Evolutionary conservation across 257 asterid genomes (phyloP).

Genomic region (Ilex asprella): DNA sequence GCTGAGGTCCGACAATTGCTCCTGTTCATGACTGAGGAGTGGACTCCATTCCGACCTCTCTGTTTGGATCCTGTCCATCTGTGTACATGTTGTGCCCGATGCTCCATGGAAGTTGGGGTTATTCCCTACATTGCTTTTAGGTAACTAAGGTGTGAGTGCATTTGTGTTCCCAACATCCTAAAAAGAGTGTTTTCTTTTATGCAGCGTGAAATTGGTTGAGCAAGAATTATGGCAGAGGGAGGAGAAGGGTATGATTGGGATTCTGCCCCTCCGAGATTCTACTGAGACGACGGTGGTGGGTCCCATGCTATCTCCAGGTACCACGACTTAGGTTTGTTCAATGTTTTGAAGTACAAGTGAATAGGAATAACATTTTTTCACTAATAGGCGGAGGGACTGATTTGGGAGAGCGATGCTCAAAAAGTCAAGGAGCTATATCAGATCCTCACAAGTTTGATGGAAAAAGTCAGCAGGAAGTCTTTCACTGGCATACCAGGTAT

Average conservation of each 20-base stretch:
- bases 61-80: too few species aligned
- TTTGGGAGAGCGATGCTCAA: conserved; percentile 40
- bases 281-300: conserved; percentile 47
- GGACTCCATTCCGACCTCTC: too few species aligned
- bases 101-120: too few species aligned
- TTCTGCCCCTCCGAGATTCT: conserved; percentile 89
- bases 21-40: too few species aligned
- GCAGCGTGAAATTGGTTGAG: conserved; percentile 93
- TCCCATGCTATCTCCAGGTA: conserved; percentile 56
- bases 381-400: conserved; percentile 42
- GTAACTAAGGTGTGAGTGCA: too few species aligned
- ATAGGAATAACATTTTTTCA: conserved; percentile 2
- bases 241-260: conserved; percentile 91
- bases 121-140: too few species aligned
- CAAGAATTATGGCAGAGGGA: conserved; percentile 99
- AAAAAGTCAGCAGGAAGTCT: conserved; percentile 73
- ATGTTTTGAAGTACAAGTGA: background rate
- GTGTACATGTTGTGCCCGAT: too few species aligned
- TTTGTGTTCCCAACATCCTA: background rate
- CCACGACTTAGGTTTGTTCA: background rate
- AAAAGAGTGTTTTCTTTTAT: background rate
- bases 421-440: conserved; percentile 48
- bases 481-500: conserved; percentile 94
- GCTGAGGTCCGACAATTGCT: too few species aligned
- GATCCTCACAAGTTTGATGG: conserved; percentile 65